A percentile compares a stretch with the other conserved stretches of the same genome.
Conservation (phyloP, 1,284 basidiomycete species). For the Cutaneotrichosporon mucoides region DNA sequence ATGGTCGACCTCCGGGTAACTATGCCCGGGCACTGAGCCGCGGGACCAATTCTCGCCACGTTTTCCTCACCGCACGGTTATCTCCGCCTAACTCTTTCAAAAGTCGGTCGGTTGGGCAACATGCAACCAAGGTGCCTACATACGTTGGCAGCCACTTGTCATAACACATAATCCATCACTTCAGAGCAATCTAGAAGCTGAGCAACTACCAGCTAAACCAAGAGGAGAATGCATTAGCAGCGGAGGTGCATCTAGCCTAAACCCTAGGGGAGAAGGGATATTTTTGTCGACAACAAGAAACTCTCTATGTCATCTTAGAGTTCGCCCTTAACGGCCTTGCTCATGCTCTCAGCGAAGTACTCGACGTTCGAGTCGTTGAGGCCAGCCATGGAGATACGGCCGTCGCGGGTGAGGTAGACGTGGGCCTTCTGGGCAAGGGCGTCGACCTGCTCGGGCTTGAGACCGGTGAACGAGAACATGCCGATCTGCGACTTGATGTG, state of each 20-base stretch:
- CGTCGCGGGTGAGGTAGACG: constrained; percentile 69
- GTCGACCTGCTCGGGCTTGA: constrained; percentile 73
- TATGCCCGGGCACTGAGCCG: too few relatives aligned
- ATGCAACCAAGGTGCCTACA: too few relatives aligned
- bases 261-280: neutral
- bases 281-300: neutral
- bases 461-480: constrained; percentile 73
- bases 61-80: too few relatives aligned
- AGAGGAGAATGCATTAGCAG: neutral
- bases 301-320: constrained; percentile 1
- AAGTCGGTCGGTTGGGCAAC: too few relatives aligned
- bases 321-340: constrained; percentile 72
- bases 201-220: too few relatives aligned
- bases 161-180: too few relatives aligned
- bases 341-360: constrained; percentile 81
- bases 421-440: constrained; percentile 85
- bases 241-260: neutral
- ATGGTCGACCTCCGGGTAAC: too few relatives aligned
- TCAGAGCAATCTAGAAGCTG: too few relatives aligned
- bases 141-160: too few relatives aligned
- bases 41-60: too few relatives aligned
- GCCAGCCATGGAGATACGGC: constrained; percentile 94
- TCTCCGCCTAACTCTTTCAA: too few relatives aligned
- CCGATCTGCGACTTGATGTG: constrained; percentile 95
- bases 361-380: constrained; percentile 82